Conservation (phyloP, 1,284 basidiomycete species). For the Trametes versicolor region DNA sequence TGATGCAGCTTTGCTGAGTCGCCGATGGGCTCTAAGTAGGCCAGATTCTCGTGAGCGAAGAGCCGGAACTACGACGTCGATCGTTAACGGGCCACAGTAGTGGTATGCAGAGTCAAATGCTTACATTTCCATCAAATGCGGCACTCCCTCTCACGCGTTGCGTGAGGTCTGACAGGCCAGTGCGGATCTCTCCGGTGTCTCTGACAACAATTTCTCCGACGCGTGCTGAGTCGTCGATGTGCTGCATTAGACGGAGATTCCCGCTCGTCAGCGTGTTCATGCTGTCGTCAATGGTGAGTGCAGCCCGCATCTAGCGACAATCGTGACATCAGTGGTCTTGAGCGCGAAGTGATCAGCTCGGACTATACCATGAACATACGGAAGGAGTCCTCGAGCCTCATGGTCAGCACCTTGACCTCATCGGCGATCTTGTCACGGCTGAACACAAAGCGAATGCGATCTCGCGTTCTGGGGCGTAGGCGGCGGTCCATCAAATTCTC, state of each 20-base stretch:
- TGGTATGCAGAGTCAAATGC: not conserved
- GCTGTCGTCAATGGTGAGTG: not conserved
- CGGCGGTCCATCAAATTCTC: not conserved
- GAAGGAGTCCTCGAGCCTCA: not conserved
- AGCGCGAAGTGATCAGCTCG: not conserved
- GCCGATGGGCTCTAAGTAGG: not conserved
- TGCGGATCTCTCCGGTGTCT: not conserved
- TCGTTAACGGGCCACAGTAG: not conserved
- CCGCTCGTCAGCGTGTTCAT: not conserved
- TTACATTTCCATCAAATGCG: not conserved
- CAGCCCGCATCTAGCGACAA: not conserved
- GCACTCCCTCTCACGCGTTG: not conserved
- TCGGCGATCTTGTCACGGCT: not conserved
- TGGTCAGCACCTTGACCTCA: not conserved
- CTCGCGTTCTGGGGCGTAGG: not conserved
- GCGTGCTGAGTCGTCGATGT: not conserved
- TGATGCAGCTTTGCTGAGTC: not conserved
- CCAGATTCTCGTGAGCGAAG: not conserved
- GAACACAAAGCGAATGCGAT: not conserved
- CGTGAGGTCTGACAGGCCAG: not conserved
- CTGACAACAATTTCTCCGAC: not conserved
- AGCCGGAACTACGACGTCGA: not conserved
- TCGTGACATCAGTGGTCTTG: not conserved
- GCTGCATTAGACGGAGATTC: not conserved
- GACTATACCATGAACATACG: not conserved